Percentiles rank a stretch among this genome's conserved stretches.
Evolutionary conservation across 2,329 filamentous ascomycete species (phyloP).

Genomic region (Paraconiothyrium brasiliense): DNA sequence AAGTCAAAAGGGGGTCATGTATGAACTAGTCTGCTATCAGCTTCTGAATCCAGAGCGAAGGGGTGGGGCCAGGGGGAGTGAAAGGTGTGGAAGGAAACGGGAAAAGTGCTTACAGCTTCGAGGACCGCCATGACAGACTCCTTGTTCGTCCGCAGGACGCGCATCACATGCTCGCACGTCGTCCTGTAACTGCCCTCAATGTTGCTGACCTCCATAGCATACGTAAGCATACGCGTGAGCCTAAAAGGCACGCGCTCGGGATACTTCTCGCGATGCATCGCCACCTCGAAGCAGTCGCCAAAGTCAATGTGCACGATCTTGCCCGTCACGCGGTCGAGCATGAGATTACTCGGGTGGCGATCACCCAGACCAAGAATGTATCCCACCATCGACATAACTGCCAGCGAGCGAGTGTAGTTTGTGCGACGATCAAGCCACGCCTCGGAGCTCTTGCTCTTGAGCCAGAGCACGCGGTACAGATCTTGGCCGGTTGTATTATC

Average conservation of each 20-base stretch:
- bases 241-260: slow-evolving; percentile 98
- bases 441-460: slow-evolving; percentile 98
- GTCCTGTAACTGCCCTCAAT: slow-evolving; percentile 99
- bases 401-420: slow-evolving; percentile 97
- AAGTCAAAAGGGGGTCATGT: slow-evolving; percentile 97
- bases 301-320: slow-evolving; percentile 99
- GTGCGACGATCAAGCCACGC: slow-evolving; percentile 97
- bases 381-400: slow-evolving; percentile 99
- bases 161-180: slow-evolving; percentile 98
- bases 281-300: slow-evolving; percentile 98
- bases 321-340: slow-evolving; percentile 94
- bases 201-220: slow-evolving; percentile 99
- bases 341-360: slow-evolving; percentile 95
- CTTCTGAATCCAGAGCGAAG: background rate
- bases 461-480: slow-evolving; percentile 95
- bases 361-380: slow-evolving; percentile 98
- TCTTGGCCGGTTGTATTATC: slow-evolving; percentile 99
- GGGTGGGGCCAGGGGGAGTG: background rate
- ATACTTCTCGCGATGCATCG: slow-evolving; percentile 99
- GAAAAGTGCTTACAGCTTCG: slow-evolving; percentile 79
- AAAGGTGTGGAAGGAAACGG: background rate
- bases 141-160: slow-evolving; percentile 94
- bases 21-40: slow-evolving; percentile 74
- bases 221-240: slow-evolving; percentile 97
- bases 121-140: slow-evolving; percentile 98